A percentile compares a stretch with the other conserved stretches of the same genome.
Conservation (phyloP, 73 alveolate species). For the Stentor coeruleus region DNA sequence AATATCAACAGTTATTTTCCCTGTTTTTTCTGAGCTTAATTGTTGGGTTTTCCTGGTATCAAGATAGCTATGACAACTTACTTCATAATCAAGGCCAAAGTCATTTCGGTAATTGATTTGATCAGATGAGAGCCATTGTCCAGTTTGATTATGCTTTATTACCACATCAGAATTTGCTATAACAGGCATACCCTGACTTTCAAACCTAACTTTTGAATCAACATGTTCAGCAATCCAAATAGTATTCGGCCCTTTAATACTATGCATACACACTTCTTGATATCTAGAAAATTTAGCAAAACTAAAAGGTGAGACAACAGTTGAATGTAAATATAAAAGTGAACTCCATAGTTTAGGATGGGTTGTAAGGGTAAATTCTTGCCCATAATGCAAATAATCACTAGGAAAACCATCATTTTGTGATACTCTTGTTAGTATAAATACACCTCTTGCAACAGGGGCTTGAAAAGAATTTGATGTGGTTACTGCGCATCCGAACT, state of each 20-base stretch:
- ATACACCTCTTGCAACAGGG: constrained; percentile 67
- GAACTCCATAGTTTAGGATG: constrained; percentile 17
- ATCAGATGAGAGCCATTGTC: constrained; percentile 65
- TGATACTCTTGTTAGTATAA: constrained; percentile 43
- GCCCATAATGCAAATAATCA: constrained; percentile 55
- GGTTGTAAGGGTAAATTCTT: constrained; percentile 36
- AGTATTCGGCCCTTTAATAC: constrained; percentile 57
- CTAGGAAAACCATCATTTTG: constrained; percentile 49
- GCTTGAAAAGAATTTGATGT: constrained; percentile 52
- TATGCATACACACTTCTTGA: constrained; percentile 67
- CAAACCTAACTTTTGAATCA: constrained; percentile 63
- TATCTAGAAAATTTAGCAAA: constrained; percentile 69
- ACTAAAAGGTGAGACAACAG: constrained; percentile 58
- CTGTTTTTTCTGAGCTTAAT: constrained; percentile 50
- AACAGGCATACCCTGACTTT: constrained; percentile 64
- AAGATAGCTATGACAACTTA: constrained; percentile 58
- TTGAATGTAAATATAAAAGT: constrained; percentile 54
- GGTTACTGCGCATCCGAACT: constrained; percentile 74
- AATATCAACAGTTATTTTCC: constrained; percentile 45
- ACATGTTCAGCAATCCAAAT: constrained; percentile 68
- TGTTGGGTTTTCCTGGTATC: constrained; percentile 55
- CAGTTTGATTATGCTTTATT: constrained; percentile 72
- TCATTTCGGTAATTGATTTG: constrained; percentile 63
- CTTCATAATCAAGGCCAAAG: constrained; percentile 80
- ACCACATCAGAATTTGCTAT: constrained; percentile 56